Evolutionary conservation across 2,329 filamentous ascomycete species (phyloP).

Genomic region (Myrmaecium sp.): DNA sequence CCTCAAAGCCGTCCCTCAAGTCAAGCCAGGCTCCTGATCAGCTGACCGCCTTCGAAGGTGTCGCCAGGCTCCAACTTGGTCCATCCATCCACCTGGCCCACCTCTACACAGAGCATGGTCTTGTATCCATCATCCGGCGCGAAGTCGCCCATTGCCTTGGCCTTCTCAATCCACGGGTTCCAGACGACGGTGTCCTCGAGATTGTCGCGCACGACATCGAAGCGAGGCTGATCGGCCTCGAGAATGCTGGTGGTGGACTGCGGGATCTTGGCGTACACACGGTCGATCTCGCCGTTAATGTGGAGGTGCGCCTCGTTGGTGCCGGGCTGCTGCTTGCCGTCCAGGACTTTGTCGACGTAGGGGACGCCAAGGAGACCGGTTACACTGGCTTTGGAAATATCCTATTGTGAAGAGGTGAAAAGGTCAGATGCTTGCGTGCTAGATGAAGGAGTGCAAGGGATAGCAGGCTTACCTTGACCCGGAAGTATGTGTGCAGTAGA

Average conservation of each 20-base stretch:
- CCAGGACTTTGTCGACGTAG: conserved; percentile 72
- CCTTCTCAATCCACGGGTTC: conserved; percentile 91
- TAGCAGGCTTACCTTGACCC: conserved; percentile 47
- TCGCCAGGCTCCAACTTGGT: conserved; percentile 68
- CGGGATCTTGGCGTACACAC: conserved; percentile 57
- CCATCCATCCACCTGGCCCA: conserved; percentile 69
- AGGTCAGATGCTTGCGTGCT: neutral
- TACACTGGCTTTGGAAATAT: conserved; percentile 58
- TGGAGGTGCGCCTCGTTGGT: conserved; percentile 45
- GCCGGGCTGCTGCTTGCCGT: conserved; percentile 46
- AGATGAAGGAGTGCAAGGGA: neutral
- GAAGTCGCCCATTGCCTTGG: conserved; percentile 70
- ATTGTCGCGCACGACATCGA: conserved; percentile 67
- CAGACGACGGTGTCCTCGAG: conserved; percentile 82
- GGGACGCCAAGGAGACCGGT: conserved; percentile 58
- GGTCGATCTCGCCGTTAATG: conserved; percentile 69
- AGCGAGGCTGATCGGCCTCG: conserved; percentile 46
- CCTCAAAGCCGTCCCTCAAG: too few species aligned
- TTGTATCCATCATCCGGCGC: conserved; percentile 77
- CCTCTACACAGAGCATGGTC: conserved; percentile 89
- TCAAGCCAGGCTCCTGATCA: conserved; percentile 32
- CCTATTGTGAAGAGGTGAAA: conserved; percentile 31
- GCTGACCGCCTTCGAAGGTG: conserved; percentile 47
- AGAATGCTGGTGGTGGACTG: conserved; percentile 47
- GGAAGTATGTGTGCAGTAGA: conserved; percentile 81